Evolutionary conservation across 495 filamentous ascomycete genomes (phyloP), one percentile per base, ranked within the genome.

Genomic region (Amniculicola lignicola): DNA sequence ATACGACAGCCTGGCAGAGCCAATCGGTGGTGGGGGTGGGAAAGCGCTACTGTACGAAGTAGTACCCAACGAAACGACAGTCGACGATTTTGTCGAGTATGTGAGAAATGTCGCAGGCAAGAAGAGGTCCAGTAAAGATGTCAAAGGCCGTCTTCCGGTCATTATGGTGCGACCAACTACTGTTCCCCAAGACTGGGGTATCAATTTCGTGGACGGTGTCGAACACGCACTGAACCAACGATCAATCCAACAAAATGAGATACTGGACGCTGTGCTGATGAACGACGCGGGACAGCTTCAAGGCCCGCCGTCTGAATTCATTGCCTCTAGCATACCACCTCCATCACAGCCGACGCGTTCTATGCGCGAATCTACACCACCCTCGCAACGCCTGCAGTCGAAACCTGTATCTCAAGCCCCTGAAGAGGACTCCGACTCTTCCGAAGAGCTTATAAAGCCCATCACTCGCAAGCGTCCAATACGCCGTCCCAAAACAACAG

Each of bases 161-260:
- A 83, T 94, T 9, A 77, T 95, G 25, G 87, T 97, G 14, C 82
- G 88, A 25, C 88, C 85, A 59, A 75, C 80, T 1, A 75, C 65
- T 14, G 82, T 85, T 54, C 80, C 80, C 5, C 76, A 79, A 45
- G 77, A 83, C 2, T 96, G 90, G 90, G 85, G 77, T 14, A 77
- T 77, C 38, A 72, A 85, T 18, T 79, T 95, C 59, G 74, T 81
- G 51, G 81, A 77, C 21, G 70, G 82, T 3, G 79, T 91, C 37
- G 86, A 89, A 4, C 61, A 82, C 23, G 75, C 76, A 38, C 79
- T 91, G 14, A 86, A 89, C 51, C 89, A 91, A 62, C 82, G 88
- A 3, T 82, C 91, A 18, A 84, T 96, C 41, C 84, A 91, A 50
- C 93, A 96, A 68, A 89, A 85, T 42, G 91, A 96, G 58, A 96